Percentiles rank a stretch among this genome's conserved stretches.
These are phyloP conservation scores for Prunus armeniaca DNA, from an alignment of 306 rosid genomes.

Conservation along the genomic window DNA sequence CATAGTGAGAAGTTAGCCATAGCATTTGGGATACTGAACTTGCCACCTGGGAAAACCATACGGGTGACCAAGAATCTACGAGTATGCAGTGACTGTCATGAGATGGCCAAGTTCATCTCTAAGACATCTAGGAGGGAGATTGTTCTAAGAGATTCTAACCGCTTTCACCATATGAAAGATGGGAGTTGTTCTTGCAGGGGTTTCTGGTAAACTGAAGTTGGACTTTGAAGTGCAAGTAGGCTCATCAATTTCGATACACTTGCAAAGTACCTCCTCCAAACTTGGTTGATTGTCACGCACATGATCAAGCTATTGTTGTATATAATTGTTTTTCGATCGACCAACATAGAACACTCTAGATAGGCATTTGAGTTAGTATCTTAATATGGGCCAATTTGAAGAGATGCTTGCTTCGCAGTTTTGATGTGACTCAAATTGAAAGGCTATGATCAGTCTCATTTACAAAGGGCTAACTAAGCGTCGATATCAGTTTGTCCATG, in stretches of 20 bases:
- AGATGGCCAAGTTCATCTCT: conserved; percentile 71
- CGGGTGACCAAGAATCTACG: conserved; percentile 67
- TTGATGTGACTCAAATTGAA: background rate
- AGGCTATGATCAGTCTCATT: no score
- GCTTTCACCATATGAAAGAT: conserved; percentile 70
- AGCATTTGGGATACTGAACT: conserved; percentile 62
- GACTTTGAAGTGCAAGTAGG: background rate
- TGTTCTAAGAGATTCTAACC: conserved; percentile 63
- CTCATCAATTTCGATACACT: no score
- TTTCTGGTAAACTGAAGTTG: conserved; percentile 49
- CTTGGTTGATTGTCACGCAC: background rate
- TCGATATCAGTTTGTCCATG: background rate
- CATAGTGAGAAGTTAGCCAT: conserved; percentile 75
- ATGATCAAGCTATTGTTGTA: background rate
- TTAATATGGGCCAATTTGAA: background rate
- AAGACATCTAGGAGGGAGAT: conserved; percentile 50
- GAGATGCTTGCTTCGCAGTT: background rate
- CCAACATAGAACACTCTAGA: background rate
- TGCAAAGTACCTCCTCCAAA: background rate
- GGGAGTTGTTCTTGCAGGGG: conserved; percentile 69
- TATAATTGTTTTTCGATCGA: background rate
- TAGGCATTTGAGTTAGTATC: background rate
- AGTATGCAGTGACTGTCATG: conserved; percentile 78
- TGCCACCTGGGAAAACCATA: conserved; percentile 49
- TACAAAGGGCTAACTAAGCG: no score